These are phyloP conservation scores for Suillus occidentalis DNA, from an alignment of 768 basidiomycete genomes.

Conservation along the genomic window DNA sequence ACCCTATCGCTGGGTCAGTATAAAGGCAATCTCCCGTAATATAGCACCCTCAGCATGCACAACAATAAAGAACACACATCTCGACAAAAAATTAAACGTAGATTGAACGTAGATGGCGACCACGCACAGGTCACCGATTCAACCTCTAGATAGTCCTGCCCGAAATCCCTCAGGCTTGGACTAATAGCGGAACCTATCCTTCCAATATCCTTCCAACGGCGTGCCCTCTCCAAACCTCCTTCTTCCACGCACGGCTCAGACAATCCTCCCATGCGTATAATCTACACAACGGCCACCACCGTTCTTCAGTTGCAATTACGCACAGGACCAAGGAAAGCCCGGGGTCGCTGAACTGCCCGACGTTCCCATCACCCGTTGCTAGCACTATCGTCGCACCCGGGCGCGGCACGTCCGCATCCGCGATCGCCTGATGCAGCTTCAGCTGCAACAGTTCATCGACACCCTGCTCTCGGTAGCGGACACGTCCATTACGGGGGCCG, in stretches of 20 bases:
- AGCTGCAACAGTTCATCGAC: conserved; percentile 94
- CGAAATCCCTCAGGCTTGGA: conserved; percentile 71
- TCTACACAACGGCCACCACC: conserved; percentile 99
- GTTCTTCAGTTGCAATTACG: conserved; percentile 78
- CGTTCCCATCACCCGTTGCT: conserved; percentile 92
- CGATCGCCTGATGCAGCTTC: conserved; percentile 86
- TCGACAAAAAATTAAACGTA: neutral
- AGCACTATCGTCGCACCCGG: conserved; percentile 78
- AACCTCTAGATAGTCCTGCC: conserved; percentile 53
- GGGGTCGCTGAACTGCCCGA: conserved; percentile 91
- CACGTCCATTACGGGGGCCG: conserved; percentile 31
- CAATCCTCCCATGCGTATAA: conserved; percentile 90
- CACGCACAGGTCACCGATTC: conserved; percentile 23
- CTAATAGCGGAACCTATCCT: conserved; percentile 50
- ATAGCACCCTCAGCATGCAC: neutral
- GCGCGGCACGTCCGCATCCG: conserved; percentile 64
- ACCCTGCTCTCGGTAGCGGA: conserved; percentile 84
- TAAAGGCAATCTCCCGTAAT: neutral
- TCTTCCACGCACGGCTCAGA: conserved; percentile 74
- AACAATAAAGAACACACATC: conserved; percentile 3
- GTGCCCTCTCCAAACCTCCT: conserved; percentile 64
- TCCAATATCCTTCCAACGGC: too few species aligned
- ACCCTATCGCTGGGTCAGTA: neutral
- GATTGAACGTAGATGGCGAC: neutral
- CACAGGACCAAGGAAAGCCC: conserved; percentile 88